Conservation (phyloP, 495 filamentous ascomycete genomes). For the Aspergillus sparsus region DNA sequence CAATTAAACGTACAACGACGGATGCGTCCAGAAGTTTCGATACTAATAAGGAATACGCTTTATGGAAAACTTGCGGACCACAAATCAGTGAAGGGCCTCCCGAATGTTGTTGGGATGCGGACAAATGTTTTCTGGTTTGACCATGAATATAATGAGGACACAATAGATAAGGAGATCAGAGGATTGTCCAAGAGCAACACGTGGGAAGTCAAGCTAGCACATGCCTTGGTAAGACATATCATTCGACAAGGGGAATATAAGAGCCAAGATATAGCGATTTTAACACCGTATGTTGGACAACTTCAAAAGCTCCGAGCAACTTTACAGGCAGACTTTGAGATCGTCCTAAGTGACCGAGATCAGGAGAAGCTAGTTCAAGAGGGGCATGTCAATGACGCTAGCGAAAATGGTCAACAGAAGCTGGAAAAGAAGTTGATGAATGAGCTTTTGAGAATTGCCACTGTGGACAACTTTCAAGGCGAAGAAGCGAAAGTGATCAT, state of each 20-base stretch:
- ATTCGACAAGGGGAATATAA: constrained; percentile 67
- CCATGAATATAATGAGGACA: constrained; percentile 59
- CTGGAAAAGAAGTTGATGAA: background rate
- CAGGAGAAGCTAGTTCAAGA: constrained; percentile 57
- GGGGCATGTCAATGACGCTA: constrained; percentile 38
- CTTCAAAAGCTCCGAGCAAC: constrained; percentile 57
- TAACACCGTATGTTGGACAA: constrained; percentile 78
- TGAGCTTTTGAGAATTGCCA: constrained; percentile 62
- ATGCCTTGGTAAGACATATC: constrained; percentile 68
- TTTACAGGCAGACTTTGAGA: constrained; percentile 55
- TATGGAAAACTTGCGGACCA: constrained; percentile 67
- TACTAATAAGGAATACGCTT: constrained; percentile 57
- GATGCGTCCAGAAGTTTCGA: constrained; percentile 71
- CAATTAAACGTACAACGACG: constrained; percentile 67
- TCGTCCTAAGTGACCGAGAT: constrained; percentile 71
- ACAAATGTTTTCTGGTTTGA: constrained; percentile 73
- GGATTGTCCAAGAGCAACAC: constrained; percentile 64
- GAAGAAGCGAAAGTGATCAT: constrained; percentile 80
- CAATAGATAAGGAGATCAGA: constrained; percentile 38
- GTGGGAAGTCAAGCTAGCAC: constrained; percentile 67
- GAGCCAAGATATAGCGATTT: constrained; percentile 70
- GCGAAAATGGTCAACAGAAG: background rate
- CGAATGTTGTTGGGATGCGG: constrained; percentile 64
- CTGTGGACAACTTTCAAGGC: constrained; percentile 82
- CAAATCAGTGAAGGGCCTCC: constrained; percentile 50